A percentile compares a stretch with the other conserved stretches of the same genome.
phyloP scores from a whole-genome alignment of 1,139 yeast species.

The Saccharomyces hybrid region DNA sequence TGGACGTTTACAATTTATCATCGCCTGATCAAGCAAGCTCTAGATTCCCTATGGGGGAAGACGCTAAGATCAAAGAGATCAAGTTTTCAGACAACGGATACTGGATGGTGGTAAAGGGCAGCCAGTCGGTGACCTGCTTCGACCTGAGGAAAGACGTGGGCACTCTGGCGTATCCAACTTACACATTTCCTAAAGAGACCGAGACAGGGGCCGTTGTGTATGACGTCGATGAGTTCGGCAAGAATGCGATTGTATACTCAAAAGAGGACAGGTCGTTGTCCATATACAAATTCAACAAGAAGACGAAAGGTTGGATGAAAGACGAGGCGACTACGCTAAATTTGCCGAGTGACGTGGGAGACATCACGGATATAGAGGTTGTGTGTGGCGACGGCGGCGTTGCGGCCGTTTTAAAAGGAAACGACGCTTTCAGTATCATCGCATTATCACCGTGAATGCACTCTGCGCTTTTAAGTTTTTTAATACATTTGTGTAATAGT shows the following conservation, averaged over 20 bases:
- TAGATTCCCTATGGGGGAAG: slow-evolving; percentile 7
- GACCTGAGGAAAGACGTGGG: slow-evolving; percentile 47
- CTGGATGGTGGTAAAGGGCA: slow-evolving; percentile 43
- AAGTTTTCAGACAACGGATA: slow-evolving; percentile 64
- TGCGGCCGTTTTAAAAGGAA: not conserved
- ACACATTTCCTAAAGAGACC: not conserved
- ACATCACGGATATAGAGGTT: not conserved
- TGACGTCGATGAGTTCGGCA: slow-evolving; percentile 17
- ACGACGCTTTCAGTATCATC: not conserved
- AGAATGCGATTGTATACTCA: slow-evolving; percentile 6
- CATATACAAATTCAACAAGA: not conserved
- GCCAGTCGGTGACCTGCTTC: slow-evolving; percentile 36
- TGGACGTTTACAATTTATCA: slow-evolving; percentile 16
- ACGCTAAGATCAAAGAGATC: slow-evolving; percentile 34
- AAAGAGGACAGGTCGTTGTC: not conserved
- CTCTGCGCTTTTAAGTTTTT: not conserved
- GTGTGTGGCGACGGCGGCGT: not conserved
- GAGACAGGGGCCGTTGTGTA: slow-evolving; percentile 4
- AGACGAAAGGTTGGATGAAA: not conserved
- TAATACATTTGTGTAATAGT: not conserved
- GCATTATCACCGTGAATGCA: not conserved
- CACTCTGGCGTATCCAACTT: slow-evolving; percentile 11
- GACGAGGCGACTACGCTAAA: not conserved
- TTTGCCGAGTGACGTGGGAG: not conserved
- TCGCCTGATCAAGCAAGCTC: slow-evolving; percentile 14